phyloP scores from a whole-genome alignment of 257 asterid species.

The Handroanthus guayacan region DNA sequence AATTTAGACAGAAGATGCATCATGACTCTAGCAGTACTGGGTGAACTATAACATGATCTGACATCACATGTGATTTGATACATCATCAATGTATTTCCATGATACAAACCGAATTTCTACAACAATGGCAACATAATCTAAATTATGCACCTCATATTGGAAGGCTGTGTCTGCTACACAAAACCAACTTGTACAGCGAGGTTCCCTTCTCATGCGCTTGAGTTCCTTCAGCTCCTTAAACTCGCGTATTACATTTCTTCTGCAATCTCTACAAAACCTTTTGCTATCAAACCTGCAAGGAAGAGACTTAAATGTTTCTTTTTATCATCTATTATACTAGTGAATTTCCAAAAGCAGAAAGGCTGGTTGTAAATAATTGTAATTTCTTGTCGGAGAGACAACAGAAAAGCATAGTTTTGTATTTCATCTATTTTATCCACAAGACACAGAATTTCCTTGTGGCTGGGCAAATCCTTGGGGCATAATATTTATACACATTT shows the following conservation, averaged over 20 bases:
- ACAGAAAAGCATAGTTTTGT: too few species aligned
- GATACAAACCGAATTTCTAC: not conserved
- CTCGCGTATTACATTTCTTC: constrained; percentile 76
- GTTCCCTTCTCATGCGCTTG: constrained; percentile 64
- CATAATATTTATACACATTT: too few species aligned
- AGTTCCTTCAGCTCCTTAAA: constrained; percentile 76
- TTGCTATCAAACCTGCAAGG: constrained; percentile 70
- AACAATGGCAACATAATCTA: not conserved
- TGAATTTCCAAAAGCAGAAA: too few species aligned
- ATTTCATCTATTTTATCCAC: too few species aligned
- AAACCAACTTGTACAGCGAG: constrained; percentile 73
- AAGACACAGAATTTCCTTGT: too few species aligned
- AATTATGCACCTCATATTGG: constrained; percentile 61
- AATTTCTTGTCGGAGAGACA: too few species aligned
- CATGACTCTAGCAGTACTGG: constrained; percentile 23
- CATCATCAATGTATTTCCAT: constrained; percentile 3
- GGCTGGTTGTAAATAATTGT: too few species aligned
- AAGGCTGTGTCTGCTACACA: constrained; percentile 74
- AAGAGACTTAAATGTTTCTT: not conserved
- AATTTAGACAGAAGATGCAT: constrained; percentile 33
- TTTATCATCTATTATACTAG: too few species aligned
- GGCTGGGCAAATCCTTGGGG: too few species aligned
- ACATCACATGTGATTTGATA: constrained; percentile 11
- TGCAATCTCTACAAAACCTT: constrained; percentile 82
- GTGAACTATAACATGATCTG: not conserved